Conservation (phyloP, 2,329 filamentous ascomycete species). For the Thielaviopsis punctulata region DNA sequence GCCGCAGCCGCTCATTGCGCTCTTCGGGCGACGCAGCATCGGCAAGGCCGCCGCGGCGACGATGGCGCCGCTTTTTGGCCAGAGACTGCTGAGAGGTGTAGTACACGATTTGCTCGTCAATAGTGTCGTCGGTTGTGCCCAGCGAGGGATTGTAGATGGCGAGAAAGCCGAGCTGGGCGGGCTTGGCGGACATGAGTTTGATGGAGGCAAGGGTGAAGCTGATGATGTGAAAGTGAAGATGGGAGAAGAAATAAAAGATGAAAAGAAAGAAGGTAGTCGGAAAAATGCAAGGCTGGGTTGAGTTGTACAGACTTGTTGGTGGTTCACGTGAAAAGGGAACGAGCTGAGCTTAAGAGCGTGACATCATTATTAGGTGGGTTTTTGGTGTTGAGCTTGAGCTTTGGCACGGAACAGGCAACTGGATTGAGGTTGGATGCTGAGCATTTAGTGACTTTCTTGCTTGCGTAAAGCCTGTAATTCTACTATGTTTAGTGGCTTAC, state of each 20-base stretch:
- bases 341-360: background rate
- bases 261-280: background rate
- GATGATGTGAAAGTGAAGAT: conserved; percentile 3
- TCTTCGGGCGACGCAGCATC: conserved; percentile 38
- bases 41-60: conserved; percentile 14
- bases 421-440: too few species aligned
- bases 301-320: background rate
- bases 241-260: background rate
- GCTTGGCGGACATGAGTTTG: conserved; percentile 11
- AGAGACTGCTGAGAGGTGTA: conserved; percentile 50
- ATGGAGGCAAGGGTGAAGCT: conserved; percentile 46
- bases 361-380: background rate
- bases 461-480: background rate
- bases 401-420: too few species aligned
- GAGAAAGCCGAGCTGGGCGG: conserved; percentile 52
- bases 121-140: conserved; percentile 37
- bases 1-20: conserved; percentile 71
- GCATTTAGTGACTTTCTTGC: background rate
- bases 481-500: background rate
- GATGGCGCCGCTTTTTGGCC: conserved; percentile 22
- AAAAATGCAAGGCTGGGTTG: background rate
- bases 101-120: conserved; percentile 79
- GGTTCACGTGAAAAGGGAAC: too few species aligned
- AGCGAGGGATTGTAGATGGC: conserved; percentile 89
- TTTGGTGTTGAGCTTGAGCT: background rate